Evolutionary conservation across 371 early-diverging fungal genomes (phyloP).

Genomic region (Actinomortierella wolfii): DNA sequence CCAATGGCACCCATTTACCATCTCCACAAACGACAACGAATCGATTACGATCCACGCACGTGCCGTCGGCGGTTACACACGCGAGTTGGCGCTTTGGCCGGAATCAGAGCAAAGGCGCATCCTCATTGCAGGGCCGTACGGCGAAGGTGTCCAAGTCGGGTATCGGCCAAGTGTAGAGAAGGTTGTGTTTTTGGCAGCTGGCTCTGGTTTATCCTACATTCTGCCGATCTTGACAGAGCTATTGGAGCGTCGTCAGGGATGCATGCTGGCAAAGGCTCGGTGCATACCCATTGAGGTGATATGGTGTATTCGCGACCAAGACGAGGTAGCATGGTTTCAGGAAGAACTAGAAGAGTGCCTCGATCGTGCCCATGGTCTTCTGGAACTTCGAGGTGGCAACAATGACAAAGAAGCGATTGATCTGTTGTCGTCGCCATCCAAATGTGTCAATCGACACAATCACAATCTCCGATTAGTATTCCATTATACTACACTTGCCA

Average conservation of each 20-base stretch:
- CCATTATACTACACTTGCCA: slow-evolving; percentile 9
- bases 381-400: background rate
- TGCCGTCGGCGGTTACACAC: slow-evolving; percentile 61
- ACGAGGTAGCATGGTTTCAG: slow-evolving; percentile 58
- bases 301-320: slow-evolving; percentile 36
- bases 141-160: slow-evolving; percentile 32
- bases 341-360: slow-evolving; percentile 49
- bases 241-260: slow-evolving; percentile 19
- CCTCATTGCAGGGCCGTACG: slow-evolving; percentile 59
- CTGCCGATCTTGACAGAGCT: slow-evolving; percentile 57
- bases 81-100: slow-evolving; percentile 45
- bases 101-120: slow-evolving; percentile 49
- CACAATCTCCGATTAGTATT: slow-evolving; percentile 7
- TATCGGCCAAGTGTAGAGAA: slow-evolving; percentile 32
- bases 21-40: slow-evolving; percentile 47
- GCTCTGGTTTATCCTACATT: slow-evolving; percentile 60
- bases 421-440: slow-evolving; percentile 14
- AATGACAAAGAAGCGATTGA: slow-evolving; percentile 29
- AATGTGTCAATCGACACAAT: too few species aligned
- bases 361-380: slow-evolving; percentile 18
- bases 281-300: slow-evolving; percentile 11
- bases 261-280: slow-evolving; percentile 2
- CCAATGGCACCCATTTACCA: slow-evolving; percentile 70
- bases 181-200: slow-evolving; percentile 53
- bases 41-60: slow-evolving; percentile 51